Conservation (phyloP, 371 early-diverging fungal species). For the Dentiscutata heterogama region DNA sequence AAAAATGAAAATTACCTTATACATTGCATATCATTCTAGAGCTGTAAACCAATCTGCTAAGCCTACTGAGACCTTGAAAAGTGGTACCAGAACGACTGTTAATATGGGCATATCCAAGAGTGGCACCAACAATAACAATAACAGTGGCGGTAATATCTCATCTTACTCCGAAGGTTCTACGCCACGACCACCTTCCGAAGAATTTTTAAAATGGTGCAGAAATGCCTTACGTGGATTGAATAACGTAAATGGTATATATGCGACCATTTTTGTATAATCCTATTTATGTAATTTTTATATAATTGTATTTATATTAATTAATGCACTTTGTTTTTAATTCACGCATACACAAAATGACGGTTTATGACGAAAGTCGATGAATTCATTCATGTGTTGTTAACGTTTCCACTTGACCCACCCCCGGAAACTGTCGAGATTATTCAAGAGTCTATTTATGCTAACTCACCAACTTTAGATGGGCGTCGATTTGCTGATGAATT, state of each 20-base stretch:
- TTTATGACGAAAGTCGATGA: slow-evolving; percentile 62
- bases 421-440: slow-evolving; percentile 79
- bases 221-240: slow-evolving; percentile 73
- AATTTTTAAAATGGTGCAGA: slow-evolving; percentile 82
- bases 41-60: background rate
- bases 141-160: background rate
- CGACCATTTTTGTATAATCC: background rate
- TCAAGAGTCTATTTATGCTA: slow-evolving; percentile 82
- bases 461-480: slow-evolving; percentile 78
- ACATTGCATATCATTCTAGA: background rate
- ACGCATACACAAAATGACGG: background rate
- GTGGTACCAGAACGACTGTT: background rate
- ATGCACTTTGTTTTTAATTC: background rate
- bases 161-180: slow-evolving; percentile 38
- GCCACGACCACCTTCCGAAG: slow-evolving; percentile 69
- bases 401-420: slow-evolving; percentile 80
- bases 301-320: background rate
- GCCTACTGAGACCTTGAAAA: background rate
- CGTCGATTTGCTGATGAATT: slow-evolving; percentile 85
- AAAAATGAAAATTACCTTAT: background rate
- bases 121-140: slow-evolving; percentile 27
- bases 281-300: background rate
- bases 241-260: slow-evolving; percentile 67
- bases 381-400: slow-evolving; percentile 80
- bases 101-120: slow-evolving; percentile 12